A percentile compares a stretch with the other conserved stretches of the same genome.
phyloP scores from a whole-genome alignment of 2,329 filamentous ascomycete genomes.

The Claviceps sp. region DNA sequence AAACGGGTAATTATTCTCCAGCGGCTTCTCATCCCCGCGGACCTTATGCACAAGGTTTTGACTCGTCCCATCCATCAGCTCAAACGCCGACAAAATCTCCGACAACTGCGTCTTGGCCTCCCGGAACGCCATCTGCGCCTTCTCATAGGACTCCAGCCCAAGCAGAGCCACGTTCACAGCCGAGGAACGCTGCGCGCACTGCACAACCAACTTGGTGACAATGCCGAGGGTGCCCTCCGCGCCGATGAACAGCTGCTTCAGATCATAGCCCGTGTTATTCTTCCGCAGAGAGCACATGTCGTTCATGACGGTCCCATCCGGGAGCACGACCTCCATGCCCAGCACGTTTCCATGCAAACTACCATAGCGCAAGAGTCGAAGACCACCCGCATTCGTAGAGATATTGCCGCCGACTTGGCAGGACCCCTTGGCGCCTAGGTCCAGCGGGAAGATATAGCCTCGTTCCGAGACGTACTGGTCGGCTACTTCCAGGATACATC shows the following conservation, averaged over 20 bases:
- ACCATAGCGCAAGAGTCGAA: slow-evolving; percentile 82
- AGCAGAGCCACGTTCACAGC: slow-evolving; percentile 94
- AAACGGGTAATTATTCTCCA: slow-evolving; percentile 78
- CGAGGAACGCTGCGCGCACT: slow-evolving; percentile 75
- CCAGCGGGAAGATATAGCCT: slow-evolving; percentile 84
- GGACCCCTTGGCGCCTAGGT: slow-evolving; percentile 94
- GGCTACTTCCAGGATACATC: slow-evolving; percentile 77
- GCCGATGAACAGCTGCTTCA: slow-evolving; percentile 94
- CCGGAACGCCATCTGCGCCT: slow-evolving; percentile 73
- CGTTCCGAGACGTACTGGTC: slow-evolving; percentile 76
- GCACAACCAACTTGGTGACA: slow-evolving; percentile 78
- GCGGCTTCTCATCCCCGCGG: slow-evolving; percentile 66
- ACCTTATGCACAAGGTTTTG: slow-evolving; percentile 66
- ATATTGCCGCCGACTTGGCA: slow-evolving; percentile 96
- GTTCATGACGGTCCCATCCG: slow-evolving; percentile 83
- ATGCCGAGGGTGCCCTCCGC: slow-evolving; percentile 91
- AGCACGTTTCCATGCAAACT: slow-evolving; percentile 88
- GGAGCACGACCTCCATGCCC: slow-evolving; percentile 83
- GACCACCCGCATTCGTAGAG: slow-evolving; percentile 85
- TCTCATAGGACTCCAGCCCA: slow-evolving; percentile 77
- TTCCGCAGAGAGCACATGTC: slow-evolving; percentile 82
- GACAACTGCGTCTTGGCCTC: slow-evolving; percentile 83
- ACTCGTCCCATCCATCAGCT: slow-evolving; percentile 83
- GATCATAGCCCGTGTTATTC: slow-evolving; percentile 97
- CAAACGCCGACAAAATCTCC: slow-evolving; percentile 94